These are phyloP conservation scores for Fusarium irregulare DNA, from an alignment of 2,329 filamentous ascomycete genomes.

Conservation along the genomic window DNA sequence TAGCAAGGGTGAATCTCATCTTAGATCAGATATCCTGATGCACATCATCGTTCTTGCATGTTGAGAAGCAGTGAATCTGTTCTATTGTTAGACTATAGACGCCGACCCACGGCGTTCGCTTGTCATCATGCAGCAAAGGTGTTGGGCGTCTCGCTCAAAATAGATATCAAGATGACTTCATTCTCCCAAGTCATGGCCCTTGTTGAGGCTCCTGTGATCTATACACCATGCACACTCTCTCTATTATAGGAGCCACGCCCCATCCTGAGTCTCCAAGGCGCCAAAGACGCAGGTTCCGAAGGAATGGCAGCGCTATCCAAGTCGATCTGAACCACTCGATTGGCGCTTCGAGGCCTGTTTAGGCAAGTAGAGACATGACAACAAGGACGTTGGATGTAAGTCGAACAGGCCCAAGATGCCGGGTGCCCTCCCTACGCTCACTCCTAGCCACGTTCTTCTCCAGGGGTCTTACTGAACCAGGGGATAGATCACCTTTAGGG, in stretches of 20 bases:
- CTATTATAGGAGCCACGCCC: slow-evolving; percentile 18
- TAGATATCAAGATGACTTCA: slow-evolving; percentile 7
- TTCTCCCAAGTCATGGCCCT: slow-evolving; percentile 18
- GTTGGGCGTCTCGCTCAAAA: slow-evolving; percentile 38
- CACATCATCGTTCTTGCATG: slow-evolving; percentile 24
- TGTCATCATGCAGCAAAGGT: slow-evolving; percentile 22
- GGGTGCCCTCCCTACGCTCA: slow-evolving; percentile 16
- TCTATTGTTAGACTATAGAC: slow-evolving; percentile 30
- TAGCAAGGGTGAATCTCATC: slow-evolving; percentile 29
- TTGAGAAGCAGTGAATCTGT: not conserved
- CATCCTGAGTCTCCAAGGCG: slow-evolving; percentile 19
- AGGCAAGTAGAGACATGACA: slow-evolving; percentile 25
- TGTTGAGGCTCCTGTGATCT: slow-evolving; percentile 33
- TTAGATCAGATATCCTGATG: slow-evolving; percentile 26
- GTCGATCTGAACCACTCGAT: slow-evolving; percentile 31
- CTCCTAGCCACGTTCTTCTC: slow-evolving; percentile 6
- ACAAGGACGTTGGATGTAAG: slow-evolving; percentile 19
- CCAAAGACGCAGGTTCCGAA: slow-evolving; percentile 26
- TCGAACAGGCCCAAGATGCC: slow-evolving; percentile 16
- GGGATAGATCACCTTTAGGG: slow-evolving; percentile 1
- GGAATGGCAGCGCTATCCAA: slow-evolving; percentile 31
- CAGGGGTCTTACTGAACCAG: slow-evolving; percentile 11
- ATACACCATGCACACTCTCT: slow-evolving; percentile 24
- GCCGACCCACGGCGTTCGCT: slow-evolving; percentile 15
- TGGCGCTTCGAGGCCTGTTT: slow-evolving; percentile 30